Percentiles rank a stretch among this genome's conserved stretches.
Conservation (phyloP, 306 rosid genomes). For the Comarum palustre region DNA sequence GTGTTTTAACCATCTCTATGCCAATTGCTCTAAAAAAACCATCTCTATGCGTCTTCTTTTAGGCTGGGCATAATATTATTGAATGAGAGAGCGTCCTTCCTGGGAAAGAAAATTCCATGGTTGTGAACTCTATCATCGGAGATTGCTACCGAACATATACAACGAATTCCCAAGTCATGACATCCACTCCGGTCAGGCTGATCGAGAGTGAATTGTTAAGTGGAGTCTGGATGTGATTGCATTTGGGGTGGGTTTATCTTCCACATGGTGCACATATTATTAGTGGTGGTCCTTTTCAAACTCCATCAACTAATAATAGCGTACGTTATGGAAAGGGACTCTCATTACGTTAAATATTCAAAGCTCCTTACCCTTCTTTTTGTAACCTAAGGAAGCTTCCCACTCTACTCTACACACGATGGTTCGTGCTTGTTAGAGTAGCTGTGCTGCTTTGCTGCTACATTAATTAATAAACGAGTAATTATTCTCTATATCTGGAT, state of each 20-base stretch:
- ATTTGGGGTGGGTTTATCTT: conserved; percentile 3
- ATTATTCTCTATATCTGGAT: no score
- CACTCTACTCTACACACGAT: neutral
- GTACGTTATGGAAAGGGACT: conserved; percentile 17
- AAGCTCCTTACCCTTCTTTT: neutral
- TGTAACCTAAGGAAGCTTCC: conserved; percentile 1
- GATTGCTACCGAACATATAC: neutral
- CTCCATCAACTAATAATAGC: conserved; percentile 22
- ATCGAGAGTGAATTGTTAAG: conserved; percentile 5
- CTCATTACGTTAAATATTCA: neutral
- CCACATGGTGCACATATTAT: conserved; percentile 29
- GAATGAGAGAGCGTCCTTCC: neutral
- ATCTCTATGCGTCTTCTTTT: neutral
- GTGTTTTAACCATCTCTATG: neutral
- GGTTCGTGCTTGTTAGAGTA: neutral
- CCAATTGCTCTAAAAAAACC: no score
- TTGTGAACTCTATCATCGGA: neutral
- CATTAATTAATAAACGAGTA: no score
- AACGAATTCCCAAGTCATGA: neutral
- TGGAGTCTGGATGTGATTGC: conserved; percentile 1
- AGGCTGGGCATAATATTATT: neutral
- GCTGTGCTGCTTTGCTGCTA: no score
- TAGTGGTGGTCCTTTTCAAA: conserved; percentile 48
- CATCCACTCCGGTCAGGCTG: neutral
- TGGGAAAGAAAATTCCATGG: neutral